Conservation (phyloP, 116 monocot species). For the Posidonia oceanica region DNA sequence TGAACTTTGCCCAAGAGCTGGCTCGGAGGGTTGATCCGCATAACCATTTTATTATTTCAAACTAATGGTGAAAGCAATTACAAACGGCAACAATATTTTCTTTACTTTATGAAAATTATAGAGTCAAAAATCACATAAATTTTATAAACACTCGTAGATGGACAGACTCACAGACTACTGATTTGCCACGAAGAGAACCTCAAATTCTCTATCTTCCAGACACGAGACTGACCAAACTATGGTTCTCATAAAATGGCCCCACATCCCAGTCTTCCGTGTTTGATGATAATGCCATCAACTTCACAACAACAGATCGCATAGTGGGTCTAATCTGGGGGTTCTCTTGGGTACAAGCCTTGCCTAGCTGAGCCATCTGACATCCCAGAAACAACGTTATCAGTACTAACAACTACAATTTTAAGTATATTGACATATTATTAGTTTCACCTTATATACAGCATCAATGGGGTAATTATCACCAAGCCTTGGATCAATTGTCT, state of each 20-base stretch:
- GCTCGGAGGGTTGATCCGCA: too few relatives aligned
- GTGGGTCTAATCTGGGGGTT: conserved; percentile 50
- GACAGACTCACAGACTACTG: too few relatives aligned
- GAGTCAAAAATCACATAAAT: too few relatives aligned
- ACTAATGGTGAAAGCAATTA: too few relatives aligned
- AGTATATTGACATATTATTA: background rate
- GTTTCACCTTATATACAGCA: conserved; percentile 40
- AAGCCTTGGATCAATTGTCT: conserved; percentile 67
- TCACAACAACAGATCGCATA: conserved; percentile 71
- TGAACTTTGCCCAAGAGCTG: too few relatives aligned
- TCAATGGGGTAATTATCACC: conserved; percentile 54
- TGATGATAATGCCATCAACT: conserved; percentile 76
- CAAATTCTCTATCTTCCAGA: conserved; percentile 49
- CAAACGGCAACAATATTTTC: too few relatives aligned
- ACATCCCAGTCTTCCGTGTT: conserved; percentile 67
- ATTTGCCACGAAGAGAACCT: too few relatives aligned
- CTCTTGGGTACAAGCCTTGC: conserved; percentile 71
- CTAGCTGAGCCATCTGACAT: conserved; percentile 61
- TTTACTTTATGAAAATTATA: too few relatives aligned
- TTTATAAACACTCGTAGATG: too few relatives aligned
- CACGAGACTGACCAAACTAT: conserved; percentile 42
- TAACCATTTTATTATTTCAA: too few relatives aligned
- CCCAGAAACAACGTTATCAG: background rate
- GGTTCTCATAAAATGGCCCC: conserved; percentile 34
- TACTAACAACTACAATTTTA: background rate